Conservation (phyloP, 1,139 yeast species). For the Meyerozyma elateridarum region DNA sequence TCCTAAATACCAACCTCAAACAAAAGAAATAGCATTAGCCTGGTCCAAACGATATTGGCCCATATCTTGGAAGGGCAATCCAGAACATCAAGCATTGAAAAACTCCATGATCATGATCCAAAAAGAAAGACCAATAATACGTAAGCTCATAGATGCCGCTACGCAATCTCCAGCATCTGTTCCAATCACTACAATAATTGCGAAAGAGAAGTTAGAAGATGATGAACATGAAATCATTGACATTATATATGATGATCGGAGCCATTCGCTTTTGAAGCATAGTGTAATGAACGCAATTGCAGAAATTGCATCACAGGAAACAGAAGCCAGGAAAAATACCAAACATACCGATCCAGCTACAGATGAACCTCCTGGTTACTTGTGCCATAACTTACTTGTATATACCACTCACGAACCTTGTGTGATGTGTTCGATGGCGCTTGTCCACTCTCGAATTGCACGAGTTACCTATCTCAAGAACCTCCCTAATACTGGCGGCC, state of each 20-base stretch:
- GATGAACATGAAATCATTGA: conserved; percentile 17
- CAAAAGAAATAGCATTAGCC: conserved; percentile 54
- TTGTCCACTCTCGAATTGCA: conserved; percentile 81
- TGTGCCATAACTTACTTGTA: conserved; percentile 73
- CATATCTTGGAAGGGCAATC: conserved; percentile 88
- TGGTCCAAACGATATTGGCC: conserved; percentile 85
- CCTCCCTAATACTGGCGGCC: conserved; percentile 34
- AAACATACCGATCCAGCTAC: conserved; percentile 7
- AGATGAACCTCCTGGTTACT: conserved; percentile 36
- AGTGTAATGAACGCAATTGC: conserved; percentile 70
- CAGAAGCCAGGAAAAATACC: conserved; percentile 21
- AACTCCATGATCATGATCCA: conserved; percentile 46
- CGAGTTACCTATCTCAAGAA: conserved; percentile 57
- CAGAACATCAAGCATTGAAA: conserved; percentile 67
- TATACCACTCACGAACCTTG: conserved; percentile 96
- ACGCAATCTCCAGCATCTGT: conserved; percentile 8
- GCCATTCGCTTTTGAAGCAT: conserved; percentile 54
- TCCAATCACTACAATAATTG: conserved; percentile 31
- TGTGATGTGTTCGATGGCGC: conserved; percentile 94
- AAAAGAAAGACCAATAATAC: conserved; percentile 37
- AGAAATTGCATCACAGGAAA: conserved; percentile 50
- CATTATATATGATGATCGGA: conserved; percentile 18
- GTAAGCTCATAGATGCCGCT: conserved; percentile 4
- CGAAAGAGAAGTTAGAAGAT: conserved; percentile 12
- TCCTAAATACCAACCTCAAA: conserved; percentile 53